Percentiles rank a stretch among this genome's conserved stretches.
phyloP scores from a whole-genome alignment of 1,284 basidiomycete species.

The Cerrena zonata region DNA sequence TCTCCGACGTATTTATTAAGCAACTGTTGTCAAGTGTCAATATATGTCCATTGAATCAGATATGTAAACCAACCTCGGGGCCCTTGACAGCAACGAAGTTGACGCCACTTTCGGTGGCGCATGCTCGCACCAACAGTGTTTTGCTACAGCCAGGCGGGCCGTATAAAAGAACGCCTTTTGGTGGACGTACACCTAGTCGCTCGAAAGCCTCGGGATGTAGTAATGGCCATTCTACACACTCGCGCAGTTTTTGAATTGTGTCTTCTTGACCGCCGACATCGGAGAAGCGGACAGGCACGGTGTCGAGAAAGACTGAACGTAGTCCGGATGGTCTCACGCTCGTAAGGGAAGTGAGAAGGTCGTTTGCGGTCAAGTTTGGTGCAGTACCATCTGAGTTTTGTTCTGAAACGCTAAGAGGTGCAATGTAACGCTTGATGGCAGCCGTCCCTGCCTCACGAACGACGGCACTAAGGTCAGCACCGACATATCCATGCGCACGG shows the following conservation, averaged over 20 bases:
- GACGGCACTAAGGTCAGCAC: constrained; percentile 89
- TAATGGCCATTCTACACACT: constrained; percentile 94
- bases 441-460: constrained; percentile 89
- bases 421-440: constrained; percentile 81
- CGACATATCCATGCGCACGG: constrained; percentile 93
- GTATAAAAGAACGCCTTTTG: constrained; percentile 88
- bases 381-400: constrained; percentile 15
- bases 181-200: constrained; percentile 82
- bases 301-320: constrained; percentile 87
- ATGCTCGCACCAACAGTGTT: constrained; percentile 89
- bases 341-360: constrained; percentile 71
- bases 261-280: constrained; percentile 85
- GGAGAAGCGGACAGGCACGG: constrained; percentile 75
- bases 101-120: constrained; percentile 90
- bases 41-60: constrained; percentile 3
- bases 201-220: constrained; percentile 80
- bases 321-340: constrained; percentile 87
- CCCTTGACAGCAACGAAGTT: constrained; percentile 99
- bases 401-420: constrained; percentile 15
- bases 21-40: constrained; percentile 46
- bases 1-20: constrained; percentile 97
- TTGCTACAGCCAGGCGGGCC: constrained; percentile 98
- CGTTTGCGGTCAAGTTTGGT: constrained; percentile 50
- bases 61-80: constrained; percentile 65
- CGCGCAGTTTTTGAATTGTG: constrained; percentile 78